Evolutionary conservation across 1,284 basidiomycete genomes (phyloP).

Genomic region (Tylopilus orsonianus): DNA sequence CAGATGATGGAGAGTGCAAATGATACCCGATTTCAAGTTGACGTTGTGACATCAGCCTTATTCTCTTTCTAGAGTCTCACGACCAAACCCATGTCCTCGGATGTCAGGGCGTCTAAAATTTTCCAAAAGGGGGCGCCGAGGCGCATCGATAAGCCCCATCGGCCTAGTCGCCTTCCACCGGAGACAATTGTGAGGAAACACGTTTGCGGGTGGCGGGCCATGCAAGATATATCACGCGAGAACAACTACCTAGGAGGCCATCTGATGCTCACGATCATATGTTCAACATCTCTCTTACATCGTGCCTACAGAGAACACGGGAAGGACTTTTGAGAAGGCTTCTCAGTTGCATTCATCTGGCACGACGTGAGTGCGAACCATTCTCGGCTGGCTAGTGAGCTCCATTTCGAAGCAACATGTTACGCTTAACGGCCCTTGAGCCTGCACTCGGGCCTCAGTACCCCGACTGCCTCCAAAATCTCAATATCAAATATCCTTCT

Average conservation of each 20-base stretch:
- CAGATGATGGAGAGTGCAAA: slow-evolving; percentile 13
- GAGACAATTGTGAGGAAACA: slow-evolving; percentile 13
- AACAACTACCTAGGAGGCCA: slow-evolving; percentile 6
- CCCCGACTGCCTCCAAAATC: slow-evolving; percentile 17
- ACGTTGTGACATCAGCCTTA: slow-evolving; percentile 20
- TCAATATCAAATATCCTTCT: slow-evolving; percentile 22
- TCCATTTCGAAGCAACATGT: slow-evolving; percentile 12
- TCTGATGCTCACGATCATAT: slow-evolving; percentile 25
- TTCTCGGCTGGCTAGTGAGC: slow-evolving; percentile 20
- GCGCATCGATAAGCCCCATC: slow-evolving; percentile 35
- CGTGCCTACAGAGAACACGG: slow-evolving; percentile 8
- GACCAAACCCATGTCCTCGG: slow-evolving; percentile 27
- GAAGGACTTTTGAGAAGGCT: slow-evolving; percentile 15
- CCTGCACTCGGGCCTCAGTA: slow-evolving; percentile 25
- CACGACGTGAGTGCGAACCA: slow-evolving; percentile 26
- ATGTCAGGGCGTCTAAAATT: slow-evolving; percentile 5
- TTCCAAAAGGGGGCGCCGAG: slow-evolving; percentile 21
- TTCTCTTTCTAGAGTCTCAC: slow-evolving; percentile 11
- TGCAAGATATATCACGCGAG: slow-evolving; percentile 20
- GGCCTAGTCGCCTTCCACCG: slow-evolving; percentile 10
- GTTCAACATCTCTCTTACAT: slow-evolving; percentile 15
- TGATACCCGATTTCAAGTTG: slow-evolving; percentile 20
- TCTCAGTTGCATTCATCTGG: slow-evolving; percentile 27
- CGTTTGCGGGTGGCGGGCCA: slow-evolving; percentile 14
- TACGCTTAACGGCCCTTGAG: slow-evolving; percentile 23